Conservation (phyloP, 805 yeast species). For the Teunomyces atbi region DNA sequence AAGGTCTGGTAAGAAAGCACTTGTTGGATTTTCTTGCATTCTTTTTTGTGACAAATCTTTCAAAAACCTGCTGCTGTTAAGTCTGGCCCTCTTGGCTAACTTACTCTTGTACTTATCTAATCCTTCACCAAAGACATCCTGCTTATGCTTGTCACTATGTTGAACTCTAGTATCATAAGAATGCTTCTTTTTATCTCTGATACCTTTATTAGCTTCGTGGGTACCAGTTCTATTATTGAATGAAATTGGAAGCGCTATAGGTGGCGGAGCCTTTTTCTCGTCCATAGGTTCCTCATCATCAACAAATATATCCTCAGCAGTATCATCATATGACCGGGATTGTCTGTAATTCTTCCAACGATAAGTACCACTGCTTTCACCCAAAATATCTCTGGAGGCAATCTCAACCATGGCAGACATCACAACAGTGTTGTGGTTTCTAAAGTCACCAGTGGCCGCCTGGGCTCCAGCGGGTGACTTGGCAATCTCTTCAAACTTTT, state of each 20-base stretch:
- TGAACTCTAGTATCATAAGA: slow-evolving; percentile 82
- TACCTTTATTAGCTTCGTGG: slow-evolving; percentile 72
- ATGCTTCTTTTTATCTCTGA: slow-evolving; percentile 76
- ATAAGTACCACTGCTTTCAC: slow-evolving; percentile 45
- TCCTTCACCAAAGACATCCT: slow-evolving; percentile 79
- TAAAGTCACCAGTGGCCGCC: slow-evolving; percentile 46
- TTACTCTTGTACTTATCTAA: slow-evolving; percentile 56
- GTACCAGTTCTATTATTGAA: slow-evolving; percentile 86
- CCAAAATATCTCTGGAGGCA: slow-evolving; percentile 66
- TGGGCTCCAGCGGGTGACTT: slow-evolving; percentile 37
- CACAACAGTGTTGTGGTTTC: slow-evolving; percentile 26
- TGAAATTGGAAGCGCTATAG: slow-evolving; percentile 48
- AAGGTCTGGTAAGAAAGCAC: slow-evolving; percentile 51
- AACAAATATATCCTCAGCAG: slow-evolving; percentile 11
- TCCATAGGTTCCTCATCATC: slow-evolving; percentile 17
- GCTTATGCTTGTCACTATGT: slow-evolving; percentile 58
- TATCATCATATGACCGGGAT: slow-evolving; percentile 8
- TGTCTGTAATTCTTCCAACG: slow-evolving; percentile 43
- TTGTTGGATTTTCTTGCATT: slow-evolving; percentile 32
- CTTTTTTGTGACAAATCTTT: slow-evolving; percentile 54
- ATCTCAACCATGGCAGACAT: slow-evolving; percentile 73
- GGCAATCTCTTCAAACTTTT: slow-evolving; percentile 47
- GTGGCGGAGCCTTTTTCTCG: slow-evolving; percentile 24
- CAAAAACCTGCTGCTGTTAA: slow-evolving; percentile 55
- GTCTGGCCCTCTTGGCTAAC: slow-evolving; percentile 47